A percentile compares a stretch with the other conserved stretches of the same genome.
Evolutionary conservation across 768 basidiomycete genomes (phyloP).

Genomic region (Nidularia sp.): DNA sequence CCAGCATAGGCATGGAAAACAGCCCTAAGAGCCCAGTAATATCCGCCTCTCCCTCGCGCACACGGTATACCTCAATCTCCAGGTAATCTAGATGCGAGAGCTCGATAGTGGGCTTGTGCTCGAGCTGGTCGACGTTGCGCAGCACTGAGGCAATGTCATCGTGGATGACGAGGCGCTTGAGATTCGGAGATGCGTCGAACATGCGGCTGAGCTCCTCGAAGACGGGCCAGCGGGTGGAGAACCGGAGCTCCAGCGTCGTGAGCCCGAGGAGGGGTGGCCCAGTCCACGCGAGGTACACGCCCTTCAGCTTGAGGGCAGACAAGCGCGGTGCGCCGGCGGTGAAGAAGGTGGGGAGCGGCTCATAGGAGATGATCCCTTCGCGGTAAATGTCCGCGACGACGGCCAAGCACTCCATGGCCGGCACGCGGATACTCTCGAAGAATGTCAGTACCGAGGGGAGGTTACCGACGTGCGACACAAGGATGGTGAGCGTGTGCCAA

Average conservation of each 20-base stretch:
- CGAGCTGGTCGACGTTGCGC: constrained; percentile 13
- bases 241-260: constrained; percentile 16
- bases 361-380: constrained; percentile 19
- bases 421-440: constrained; percentile 9
- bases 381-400: constrained; percentile 22
- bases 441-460: constrained; percentile 14
- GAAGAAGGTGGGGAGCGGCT: constrained; percentile 16
- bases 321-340: constrained; percentile 13
- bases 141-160: constrained; percentile 18
- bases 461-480: constrained; percentile 20
- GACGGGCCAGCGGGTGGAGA: constrained; percentile 18
- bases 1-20: constrained; percentile 11
- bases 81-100: constrained; percentile 10
- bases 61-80: constrained; percentile 13
- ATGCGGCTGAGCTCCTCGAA: constrained; percentile 11
- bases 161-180: constrained; percentile 16
- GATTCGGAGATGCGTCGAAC: constrained; percentile 17
- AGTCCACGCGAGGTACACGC: constrained; percentile 20
- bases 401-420: constrained; percentile 10
- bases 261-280: constrained; percentile 13
- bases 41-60: constrained; percentile 11
- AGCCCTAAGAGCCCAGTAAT: constrained; percentile 12
- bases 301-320: constrained; percentile 12
- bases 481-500: constrained; percentile 20
- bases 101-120: constrained; percentile 8